Base-by-base conservation (phyloP, 768 basidiomycete species). In the Gyrodon lividus region DNA sequence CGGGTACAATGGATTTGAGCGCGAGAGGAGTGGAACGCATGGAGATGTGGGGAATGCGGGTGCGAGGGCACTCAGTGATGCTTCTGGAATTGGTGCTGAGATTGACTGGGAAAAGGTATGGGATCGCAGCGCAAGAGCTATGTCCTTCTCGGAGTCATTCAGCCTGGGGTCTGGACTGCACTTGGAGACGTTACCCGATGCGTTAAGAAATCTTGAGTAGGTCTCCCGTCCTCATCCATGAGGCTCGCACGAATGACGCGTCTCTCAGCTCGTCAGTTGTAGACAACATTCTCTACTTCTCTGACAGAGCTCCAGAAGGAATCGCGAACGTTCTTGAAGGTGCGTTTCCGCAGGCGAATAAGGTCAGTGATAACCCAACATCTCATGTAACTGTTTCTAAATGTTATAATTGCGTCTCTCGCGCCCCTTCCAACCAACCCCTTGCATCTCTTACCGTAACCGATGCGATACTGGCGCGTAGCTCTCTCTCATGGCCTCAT, bases 401-500 rank as follows among this genome's bases (percentile, higher is more conserved):
- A 31, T 12, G 31, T 31, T 14, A 12, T 12, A 13, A 31, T 41
- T 20, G 37, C 17, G n/a, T 33, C 55, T 55, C 22, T 24, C 13
- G 16, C 44, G 24, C 38, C 9, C 30, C 6, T 43, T 39, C 28
- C 51, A 16, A 28, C 10, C 31, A 2, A 31, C 13, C 5, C 31
- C 31, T 31, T 5, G 8, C 31, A 12, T 31, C 31, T 5, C 12
- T 31, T 31, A 31, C 31, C 10, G 31, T 5, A 30, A 30, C 30
- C 12, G 30, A 30, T 30, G 30, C 30, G 13, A 31, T 41, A 23
- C 13, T 43, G 26, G n/a, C 20, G 4, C 10, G 28, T 60, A 89
- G 82, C 68, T 89, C 46, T 87, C 88, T 4, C 74, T 91, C 17
- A 66, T 86, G 19, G 85, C 83, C 0, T 74, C 88, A 0, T 84